phyloP scores from a whole-genome alignment of 371 early-diverging fungal species.

The Zopfochytrium polystomum region DNA sequence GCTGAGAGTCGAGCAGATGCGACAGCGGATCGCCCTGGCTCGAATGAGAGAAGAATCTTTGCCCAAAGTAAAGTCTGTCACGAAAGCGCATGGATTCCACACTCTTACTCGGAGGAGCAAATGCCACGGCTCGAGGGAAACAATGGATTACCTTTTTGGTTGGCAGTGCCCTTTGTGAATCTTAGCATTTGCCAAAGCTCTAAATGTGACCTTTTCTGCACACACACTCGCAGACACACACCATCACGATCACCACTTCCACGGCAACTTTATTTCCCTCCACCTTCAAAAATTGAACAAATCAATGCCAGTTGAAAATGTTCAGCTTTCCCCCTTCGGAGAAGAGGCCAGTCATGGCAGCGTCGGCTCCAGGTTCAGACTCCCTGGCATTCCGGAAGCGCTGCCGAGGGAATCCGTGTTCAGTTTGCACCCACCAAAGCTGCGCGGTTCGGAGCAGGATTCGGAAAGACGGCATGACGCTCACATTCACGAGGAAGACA shows the following conservation, averaged over 20 bases:
- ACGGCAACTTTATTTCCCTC: slow-evolving; percentile 19
- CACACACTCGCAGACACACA: slow-evolving; percentile 23
- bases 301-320: slow-evolving; percentile 42
- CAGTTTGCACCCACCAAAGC: too few relatives aligned
- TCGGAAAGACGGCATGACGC: too few relatives aligned
- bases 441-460: too few relatives aligned
- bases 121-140: slow-evolving; percentile 47
- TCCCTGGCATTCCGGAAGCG: too few relatives aligned
- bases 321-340: slow-evolving; percentile 33
- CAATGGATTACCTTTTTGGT: slow-evolving; percentile 35
- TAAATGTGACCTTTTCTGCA: not conserved
- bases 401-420: too few relatives aligned
- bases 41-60: slow-evolving; percentile 7
- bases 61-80: slow-evolving; percentile 11
- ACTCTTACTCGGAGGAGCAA: slow-evolving; percentile 42
- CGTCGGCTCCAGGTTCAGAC: too few relatives aligned
- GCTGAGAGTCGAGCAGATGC: slow-evolving; percentile 19
- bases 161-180: not conserved
- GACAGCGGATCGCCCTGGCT: slow-evolving; percentile 20
- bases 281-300: slow-evolving; percentile 32
- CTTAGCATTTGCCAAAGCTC: not conserved
- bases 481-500: too few relatives aligned
- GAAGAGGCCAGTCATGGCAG: too few relatives aligned
- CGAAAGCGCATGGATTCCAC: slow-evolving; percentile 22
- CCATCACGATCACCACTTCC: slow-evolving; percentile 7